Percentiles rank a stretch among this genome's conserved stretches.
phyloP scores from a whole-genome alignment of 2,329 filamentous ascomycete genomes.

The Leptographium procerum region DNA sequence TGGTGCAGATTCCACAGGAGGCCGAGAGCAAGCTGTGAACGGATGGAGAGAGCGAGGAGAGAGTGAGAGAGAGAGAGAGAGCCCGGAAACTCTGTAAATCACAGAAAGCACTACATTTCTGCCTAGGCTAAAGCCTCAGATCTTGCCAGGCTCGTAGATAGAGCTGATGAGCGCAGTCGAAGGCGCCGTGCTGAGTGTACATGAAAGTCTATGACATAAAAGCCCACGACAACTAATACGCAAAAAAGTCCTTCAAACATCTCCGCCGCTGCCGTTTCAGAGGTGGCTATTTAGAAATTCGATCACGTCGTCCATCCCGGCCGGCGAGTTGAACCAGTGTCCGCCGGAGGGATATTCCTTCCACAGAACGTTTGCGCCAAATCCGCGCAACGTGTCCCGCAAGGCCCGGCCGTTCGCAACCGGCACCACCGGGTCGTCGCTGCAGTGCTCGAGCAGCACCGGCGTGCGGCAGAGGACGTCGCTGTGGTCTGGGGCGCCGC shows the following conservation, averaged over 20 bases:
- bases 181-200: too few species aligned
- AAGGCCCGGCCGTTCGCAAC: conserved; percentile 24
- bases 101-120: too few species aligned
- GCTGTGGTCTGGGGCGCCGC: not conserved
- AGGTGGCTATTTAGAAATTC: too few species aligned
- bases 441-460: conserved; percentile 31
- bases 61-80: not conserved
- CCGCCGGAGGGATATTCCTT: conserved; percentile 29
- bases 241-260: too few species aligned
- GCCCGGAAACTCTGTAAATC: not conserved
- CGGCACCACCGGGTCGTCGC: conserved; percentile 29
- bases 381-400: conserved; percentile 21
- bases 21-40: conserved; percentile 42
- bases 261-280: too few species aligned
- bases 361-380: conserved; percentile 28
- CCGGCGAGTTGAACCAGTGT: conserved; percentile 32
- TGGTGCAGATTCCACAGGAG: conserved; percentile 70
- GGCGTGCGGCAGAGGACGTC: conserved; percentile 24
- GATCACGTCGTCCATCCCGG: conserved; percentile 28
- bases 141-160: too few species aligned
- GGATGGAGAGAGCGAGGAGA: too few species aligned
- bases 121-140: too few species aligned
- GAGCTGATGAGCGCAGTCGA: too few species aligned
- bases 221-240: too few species aligned
- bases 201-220: too few species aligned